Base-by-base conservation (phyloP, 441 rosid species). In the Pelargonium citronellum region DNA sequence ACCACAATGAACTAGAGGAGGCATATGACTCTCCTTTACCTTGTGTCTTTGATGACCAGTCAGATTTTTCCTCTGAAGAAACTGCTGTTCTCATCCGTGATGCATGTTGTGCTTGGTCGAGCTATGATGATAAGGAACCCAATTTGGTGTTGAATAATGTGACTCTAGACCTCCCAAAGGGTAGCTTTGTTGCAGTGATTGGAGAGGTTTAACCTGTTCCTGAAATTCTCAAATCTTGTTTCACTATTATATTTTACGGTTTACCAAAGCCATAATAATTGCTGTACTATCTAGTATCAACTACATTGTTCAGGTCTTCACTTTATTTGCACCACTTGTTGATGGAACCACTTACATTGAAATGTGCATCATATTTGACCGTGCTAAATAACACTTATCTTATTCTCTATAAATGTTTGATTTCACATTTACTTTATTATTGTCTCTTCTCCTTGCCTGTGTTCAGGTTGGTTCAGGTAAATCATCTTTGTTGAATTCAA, bases 391-490 rank as follows among this genome's bases (percentile, higher is more conserved):
- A 43, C n/a, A 15, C 16, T 41, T 39, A 41, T 66, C 53, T 34
- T 41, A 16, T 39, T 41, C 44, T 16, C 10, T 65, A 37, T 64
- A 8, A 41, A n/a, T 15, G 5, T 30, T 65, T 41, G 15, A 34
- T 34, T 41, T 39, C 27, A 41, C 49, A 15, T 41, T 43, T 16
- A 66, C 68, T 66, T 37, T 15, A 39, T 66, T 15, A 27, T 63
- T 71, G 47, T 74, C 68, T 75, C 68, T 43, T 74, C 68, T 75
- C 68, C 67, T 64, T 71, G 75, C 64, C 19, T 67, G 46, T 71
- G 62, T 82, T 75, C 86, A 94, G 99, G 99, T 94, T 66, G 97
- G 99, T 73, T 91, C 97, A 53, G 99, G 99, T 68, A 91, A 94
- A 84, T 91, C 99, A 73, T 91, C 99, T 64, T 80, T 94, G 80